phyloP scores from a whole-genome alignment of 2,329 filamentous ascomycete genomes.

The Piedraia hortae region DNA sequence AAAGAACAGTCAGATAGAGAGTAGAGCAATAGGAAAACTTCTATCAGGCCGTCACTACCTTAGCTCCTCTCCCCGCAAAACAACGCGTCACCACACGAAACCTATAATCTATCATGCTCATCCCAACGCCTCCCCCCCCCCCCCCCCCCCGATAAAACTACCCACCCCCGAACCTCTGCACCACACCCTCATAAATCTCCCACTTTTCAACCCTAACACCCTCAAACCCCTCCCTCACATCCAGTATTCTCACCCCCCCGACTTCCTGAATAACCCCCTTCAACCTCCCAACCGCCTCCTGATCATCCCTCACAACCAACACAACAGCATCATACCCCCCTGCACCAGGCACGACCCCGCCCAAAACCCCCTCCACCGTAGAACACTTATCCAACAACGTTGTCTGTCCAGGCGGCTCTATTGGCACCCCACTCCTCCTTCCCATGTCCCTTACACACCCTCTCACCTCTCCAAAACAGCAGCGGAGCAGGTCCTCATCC shows the following conservation, averaged over 20 bases:
- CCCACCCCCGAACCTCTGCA: too few relatives aligned
- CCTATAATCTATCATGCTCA: too few relatives aligned
- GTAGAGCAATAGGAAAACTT: too few relatives aligned
- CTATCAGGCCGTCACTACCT: too few relatives aligned
- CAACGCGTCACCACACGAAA: too few relatives aligned
- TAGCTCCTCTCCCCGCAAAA: too few relatives aligned
- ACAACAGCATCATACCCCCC: conserved; percentile 81
- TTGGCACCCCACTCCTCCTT: conserved; percentile 43
- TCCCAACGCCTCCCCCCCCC: too few relatives aligned
- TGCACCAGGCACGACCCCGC: conserved; percentile 78
- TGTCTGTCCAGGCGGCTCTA: conserved; percentile 72
- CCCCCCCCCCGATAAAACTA: too few relatives aligned
- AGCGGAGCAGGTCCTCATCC: conserved; percentile 23
- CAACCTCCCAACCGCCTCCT: conserved; percentile 36
- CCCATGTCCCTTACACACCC: conserved; percentile 52
- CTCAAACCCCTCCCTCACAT: conserved; percentile 44
- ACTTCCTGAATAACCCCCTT: conserved; percentile 15
- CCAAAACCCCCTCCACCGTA: conserved; percentile 49
- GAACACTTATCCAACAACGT: conserved; percentile 51
- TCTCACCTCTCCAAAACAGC: conserved; percentile 24
- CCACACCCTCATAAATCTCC: conserved; percentile 14
- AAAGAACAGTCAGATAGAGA: too few relatives aligned
- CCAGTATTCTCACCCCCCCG: conserved; percentile 32
- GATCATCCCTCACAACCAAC: conserved; percentile 50
- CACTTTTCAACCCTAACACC: conserved; percentile 24